These are phyloP conservation scores for Mixia osmundae DNA, from an alignment of 1,284 basidiomycete genomes.

Conservation along the genomic window DNA sequence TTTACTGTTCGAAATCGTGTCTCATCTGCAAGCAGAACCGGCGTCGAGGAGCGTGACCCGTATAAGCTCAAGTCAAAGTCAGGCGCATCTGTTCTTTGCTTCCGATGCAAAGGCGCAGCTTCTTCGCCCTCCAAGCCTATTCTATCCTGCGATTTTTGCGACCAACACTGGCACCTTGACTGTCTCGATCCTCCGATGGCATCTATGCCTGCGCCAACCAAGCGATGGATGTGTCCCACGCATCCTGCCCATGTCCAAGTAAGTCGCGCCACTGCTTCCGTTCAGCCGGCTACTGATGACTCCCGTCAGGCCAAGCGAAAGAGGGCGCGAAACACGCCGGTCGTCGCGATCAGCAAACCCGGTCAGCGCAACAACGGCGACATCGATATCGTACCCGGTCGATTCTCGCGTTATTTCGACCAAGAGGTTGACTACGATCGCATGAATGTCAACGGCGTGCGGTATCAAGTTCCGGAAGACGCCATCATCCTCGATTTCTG, in stretches of 20 bases:
- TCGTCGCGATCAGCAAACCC: slow-evolving; percentile 43
- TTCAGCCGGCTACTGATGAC: slow-evolving; percentile 1
- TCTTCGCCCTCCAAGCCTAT: slow-evolving; percentile 29
- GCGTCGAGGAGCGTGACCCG: slow-evolving; percentile 78
- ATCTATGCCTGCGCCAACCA: slow-evolving; percentile 56
- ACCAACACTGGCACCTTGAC: slow-evolving; percentile 88
- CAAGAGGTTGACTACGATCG: slow-evolving; percentile 25
- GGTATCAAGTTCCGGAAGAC: slow-evolving; percentile 81
- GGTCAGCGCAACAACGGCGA: slow-evolving; percentile 72
- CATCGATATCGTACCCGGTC: slow-evolving; percentile 56
- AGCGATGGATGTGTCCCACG: slow-evolving; percentile 98
- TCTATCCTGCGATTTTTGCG: slow-evolving; percentile 86
- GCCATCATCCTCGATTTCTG: slow-evolving; percentile 86
- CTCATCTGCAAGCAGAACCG: slow-evolving; percentile 41
- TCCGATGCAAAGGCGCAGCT: slow-evolving; percentile 21
- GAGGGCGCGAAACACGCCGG: slow-evolving; percentile 44
- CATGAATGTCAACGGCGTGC: slow-evolving; percentile 34
- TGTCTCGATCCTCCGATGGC: slow-evolving; percentile 78
- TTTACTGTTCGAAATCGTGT: slow-evolving; percentile 8
- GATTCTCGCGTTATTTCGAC: slow-evolving; percentile 21
- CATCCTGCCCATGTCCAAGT: slow-evolving; percentile 54
- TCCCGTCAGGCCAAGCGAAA: background rate
- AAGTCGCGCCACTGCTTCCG: slow-evolving; percentile 7
- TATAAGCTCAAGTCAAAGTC: slow-evolving; percentile 66
- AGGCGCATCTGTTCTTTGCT: slow-evolving; percentile 60